These are phyloP conservation scores for Acacia melanoxylon DNA, from an alignment of 306 rosid genomes.

Conservation along the genomic window DNA sequence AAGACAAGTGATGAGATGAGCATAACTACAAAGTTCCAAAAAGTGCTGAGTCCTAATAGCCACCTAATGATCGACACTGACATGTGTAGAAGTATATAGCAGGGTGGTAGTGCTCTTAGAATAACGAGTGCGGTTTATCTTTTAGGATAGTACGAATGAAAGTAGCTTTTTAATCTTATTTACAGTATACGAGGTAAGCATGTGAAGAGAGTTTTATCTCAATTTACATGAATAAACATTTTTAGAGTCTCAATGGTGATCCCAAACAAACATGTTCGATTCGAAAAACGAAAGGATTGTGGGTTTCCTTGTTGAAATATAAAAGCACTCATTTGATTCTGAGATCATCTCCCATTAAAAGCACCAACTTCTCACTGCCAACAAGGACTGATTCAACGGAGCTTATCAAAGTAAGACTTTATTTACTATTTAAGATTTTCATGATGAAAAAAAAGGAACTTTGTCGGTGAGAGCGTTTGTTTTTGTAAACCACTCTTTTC, in stretches of 20 bases:
- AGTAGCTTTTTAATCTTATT: too few species aligned
- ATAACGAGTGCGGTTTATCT: not conserved
- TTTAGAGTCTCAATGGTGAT: too few species aligned
- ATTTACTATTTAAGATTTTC: not conserved
- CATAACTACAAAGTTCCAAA: slow-evolving; percentile 27
- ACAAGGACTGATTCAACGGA: not conserved
- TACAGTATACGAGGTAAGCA: too few species aligned
- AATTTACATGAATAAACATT: too few species aligned
- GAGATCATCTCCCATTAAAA: not conserved
- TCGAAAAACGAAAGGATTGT: too few species aligned
- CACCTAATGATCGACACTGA: slow-evolving; percentile 32
- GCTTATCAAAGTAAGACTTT: not conserved
- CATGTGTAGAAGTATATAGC: slow-evolving; percentile 18
- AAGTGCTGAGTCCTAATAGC: slow-evolving; percentile 31
- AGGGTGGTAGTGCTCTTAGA: not conserved
- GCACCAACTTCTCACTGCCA: not conserved
- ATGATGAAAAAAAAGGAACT: not conserved
- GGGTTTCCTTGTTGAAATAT: not conserved
- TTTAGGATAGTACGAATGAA: too few species aligned
- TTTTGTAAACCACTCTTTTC: not conserved
- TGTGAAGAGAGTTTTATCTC: too few species aligned
- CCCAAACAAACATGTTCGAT: too few species aligned
- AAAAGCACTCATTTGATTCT: not conserved
- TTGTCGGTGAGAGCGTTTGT: not conserved
- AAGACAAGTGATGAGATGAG: slow-evolving; percentile 26